Evolutionary conservation across 306 rosid genomes (phyloP), one percentile per base, ranked within the genome.

Genomic region (Morella rubra): DNA sequence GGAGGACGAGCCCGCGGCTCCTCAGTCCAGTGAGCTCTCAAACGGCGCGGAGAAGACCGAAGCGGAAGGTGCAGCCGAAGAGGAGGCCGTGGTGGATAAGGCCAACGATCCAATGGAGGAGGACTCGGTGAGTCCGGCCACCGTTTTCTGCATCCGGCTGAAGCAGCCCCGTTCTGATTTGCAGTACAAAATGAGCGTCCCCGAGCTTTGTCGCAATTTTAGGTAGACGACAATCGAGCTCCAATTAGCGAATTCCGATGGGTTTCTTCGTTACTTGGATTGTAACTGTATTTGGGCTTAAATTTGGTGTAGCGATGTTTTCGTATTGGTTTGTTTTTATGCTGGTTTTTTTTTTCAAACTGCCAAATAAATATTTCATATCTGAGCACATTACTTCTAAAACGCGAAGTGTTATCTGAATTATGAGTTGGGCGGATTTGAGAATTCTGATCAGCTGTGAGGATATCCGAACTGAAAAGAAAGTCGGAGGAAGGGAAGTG

Each of bases 191-290:
- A 91, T 94, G 97, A 82, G 92, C 69, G 94, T 90, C 12, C 98
- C 97, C 13, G 93, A 91, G 75, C 89, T 94, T 76, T 94, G 97
- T 86, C 98, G 98, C 82, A 89, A 90, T 82, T 94, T 94, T 79
- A 94, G 98, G 98, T 95, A 75, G 41, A 54, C 9, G 52, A 5
- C 15, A 51, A 58, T 76, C 67, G 10, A 65, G 72, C 69, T 77
- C 75, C 40, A 71, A 7, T 79, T 52, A 37, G 1, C 47, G 72
- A 8, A 60, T 32, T 81, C 9, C 62, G 62, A 56, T 20, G 8
- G 19, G 2, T 55, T n/a, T 8, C 9, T 56, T 3, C 62, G 5
- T 56, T 56, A 19, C 8, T 41, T 19, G 67, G 44, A 52, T 47
- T 41, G 14, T 66, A 37, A 59, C 42, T 62, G 44, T 9, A 6